Base-by-base conservation (phyloP, 2,329 filamentous ascomycete genomes). In the Cladorrhinum sp. region DNA sequence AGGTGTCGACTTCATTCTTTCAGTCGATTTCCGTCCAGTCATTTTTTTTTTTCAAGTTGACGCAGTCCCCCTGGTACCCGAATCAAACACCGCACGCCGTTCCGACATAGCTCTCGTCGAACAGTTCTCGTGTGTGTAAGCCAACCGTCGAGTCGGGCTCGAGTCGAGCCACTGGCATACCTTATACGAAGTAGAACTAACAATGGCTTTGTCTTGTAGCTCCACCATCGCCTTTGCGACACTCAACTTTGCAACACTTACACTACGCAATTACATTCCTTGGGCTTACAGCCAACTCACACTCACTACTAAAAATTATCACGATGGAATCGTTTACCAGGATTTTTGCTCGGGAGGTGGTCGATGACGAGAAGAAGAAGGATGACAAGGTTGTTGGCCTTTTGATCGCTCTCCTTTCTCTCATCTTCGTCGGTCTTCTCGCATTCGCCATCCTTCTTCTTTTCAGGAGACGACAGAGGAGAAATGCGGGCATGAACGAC, bases 351-450 rank as follows among this genome's bases (percentile, higher is more conserved):
- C 76, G 78, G 64, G 72, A 74, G 73, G 69, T 88, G 66, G 77
- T 82, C 68, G 74, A 77, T 42, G 77, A 82, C 68, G 74, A 77
- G 42, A 26, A 55, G n/a, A 26, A 30, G 54, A 57, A 59, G 71
- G 79, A 81, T 66, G 77, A 76, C 61, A 48, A 26, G 63, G 86
- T 90, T 78, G 81, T 93, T 73, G 87, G 91, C 72, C 84, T 96
- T 49, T 79, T 96, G 73, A 89, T 96, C 69, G 83, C 86, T 61
- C 83, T 98, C 59, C 81, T 98, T 68, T 87, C 88, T 65, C 81
- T 99, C 51, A 79, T 94, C 68, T 85, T 96, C 68, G 75, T 94
- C 69, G 86, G 83, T 62, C 80, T 96, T 28, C 72, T 87, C 53
- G 80, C 92, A 61, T 79, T 89, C 57, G 86, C 85, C 61, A 78